Percentiles rank a stretch among this genome's conserved stretches.
Conservation (phyloP, 768 basidiomycete species). For the Mycena filopes region DNA sequence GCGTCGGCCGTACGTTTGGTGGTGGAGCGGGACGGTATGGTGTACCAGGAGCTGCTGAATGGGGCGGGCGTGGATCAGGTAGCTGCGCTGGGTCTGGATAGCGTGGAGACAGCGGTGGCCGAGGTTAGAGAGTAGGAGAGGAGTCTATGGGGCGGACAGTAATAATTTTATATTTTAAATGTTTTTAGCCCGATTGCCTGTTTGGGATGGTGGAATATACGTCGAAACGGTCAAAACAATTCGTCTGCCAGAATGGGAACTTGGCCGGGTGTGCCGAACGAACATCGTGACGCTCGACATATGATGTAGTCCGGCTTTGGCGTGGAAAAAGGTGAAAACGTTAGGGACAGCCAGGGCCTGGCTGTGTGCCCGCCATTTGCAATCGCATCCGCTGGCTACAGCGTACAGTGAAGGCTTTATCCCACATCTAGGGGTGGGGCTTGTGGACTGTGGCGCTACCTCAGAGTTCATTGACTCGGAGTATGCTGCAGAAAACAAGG, state of each 20-base stretch:
- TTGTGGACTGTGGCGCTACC: no score
- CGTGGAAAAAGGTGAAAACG: background rate
- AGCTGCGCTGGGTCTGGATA: no score
- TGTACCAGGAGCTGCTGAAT: background rate
- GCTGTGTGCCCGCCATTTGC: background rate
- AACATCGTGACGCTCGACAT: background rate
- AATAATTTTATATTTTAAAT: no score
- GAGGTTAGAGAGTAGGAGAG: no score
- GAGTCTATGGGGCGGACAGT: no score
- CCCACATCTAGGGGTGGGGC: conserved; percentile 1
- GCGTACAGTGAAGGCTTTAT: background rate
- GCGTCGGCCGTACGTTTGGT: background rate
- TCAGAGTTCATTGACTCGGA: no score
- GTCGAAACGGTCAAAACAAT: no score
- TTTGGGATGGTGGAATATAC: no score
- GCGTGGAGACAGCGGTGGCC: no score
- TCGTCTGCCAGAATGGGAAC: no score
- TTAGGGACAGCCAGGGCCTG: conserved; percentile 10
- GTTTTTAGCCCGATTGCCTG: no score
- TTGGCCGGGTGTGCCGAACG: background rate
- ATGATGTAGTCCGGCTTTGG: background rate
- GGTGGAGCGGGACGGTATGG: background rate
- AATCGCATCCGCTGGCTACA: conserved; percentile 1
- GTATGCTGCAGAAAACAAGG: no score
- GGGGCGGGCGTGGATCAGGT: background rate